Evolutionary conservation across 2,329 filamentous ascomycete species (phyloP), one percentile per base, ranked within the genome.

Genomic region (Phoma herbarum): DNA sequence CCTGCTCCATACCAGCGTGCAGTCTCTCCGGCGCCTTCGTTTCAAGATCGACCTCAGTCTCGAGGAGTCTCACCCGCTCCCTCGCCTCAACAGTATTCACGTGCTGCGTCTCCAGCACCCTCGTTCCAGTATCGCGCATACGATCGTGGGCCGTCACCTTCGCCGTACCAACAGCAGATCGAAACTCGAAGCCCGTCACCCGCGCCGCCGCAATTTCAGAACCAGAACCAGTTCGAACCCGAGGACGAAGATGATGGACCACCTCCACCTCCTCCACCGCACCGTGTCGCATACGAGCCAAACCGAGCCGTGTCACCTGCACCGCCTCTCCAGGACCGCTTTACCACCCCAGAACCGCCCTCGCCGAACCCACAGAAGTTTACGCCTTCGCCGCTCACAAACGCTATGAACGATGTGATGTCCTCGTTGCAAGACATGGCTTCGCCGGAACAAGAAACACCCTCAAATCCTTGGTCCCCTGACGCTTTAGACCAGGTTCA

Each of bases 351-450:
- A 0, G 83, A 81, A 33, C 89, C 88, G 2, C 87, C 87, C 4
- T 93, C 92, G 5, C 88, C 41, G 11, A 52, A 39, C 10, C 52
- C 51, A 6, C 57, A 60, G 22, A 60, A 60, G 23, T 82, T 37
- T 75, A 99, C 95, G 0, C 95, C 95, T 1, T 98, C 95, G 2
- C 95, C 95, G 0, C 81, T 99, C 3, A 86, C 95, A 59, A 92
- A 93, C 75, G 95, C 95, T 1, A 99, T 99, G 93, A 94, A 98
- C 72, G 94, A 96, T 76, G 93, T 99, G 4, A 97, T 98, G 87
- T 92, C 95, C 65, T 96, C 95, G 55, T 79, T 99, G 42, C 90
- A 96, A 72, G 93, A 93, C 60, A 91, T 99, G 82, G 89, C 89
- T 28, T 81, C 82, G 62, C 69, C 82, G 14, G 83, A 85, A 26